phyloP scores from a whole-genome alignment of 768 basidiomycete species.

The Amyloporia xantha region DNA sequence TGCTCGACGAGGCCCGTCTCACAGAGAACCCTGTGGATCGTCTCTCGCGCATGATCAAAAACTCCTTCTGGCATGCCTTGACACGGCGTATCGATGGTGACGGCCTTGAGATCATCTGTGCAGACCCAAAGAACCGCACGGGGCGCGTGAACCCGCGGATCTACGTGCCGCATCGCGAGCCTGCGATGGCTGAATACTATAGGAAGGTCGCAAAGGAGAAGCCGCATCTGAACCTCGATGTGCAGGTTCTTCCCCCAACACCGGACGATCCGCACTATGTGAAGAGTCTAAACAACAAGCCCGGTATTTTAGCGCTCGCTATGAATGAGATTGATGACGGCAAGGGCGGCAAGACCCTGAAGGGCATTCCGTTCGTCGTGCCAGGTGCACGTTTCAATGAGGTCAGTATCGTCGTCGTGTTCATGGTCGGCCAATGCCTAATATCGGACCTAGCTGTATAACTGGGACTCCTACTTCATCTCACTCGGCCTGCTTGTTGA shows the following conservation, averaged over 20 bases:
- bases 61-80: slow-evolving; percentile 97
- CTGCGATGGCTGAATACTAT: slow-evolving; percentile 94
- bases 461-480: slow-evolving; percentile 96
- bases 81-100: slow-evolving; percentile 97
- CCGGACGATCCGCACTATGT: slow-evolving; percentile 87
- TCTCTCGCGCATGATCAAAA: slow-evolving; percentile 93
- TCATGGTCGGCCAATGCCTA: neutral
- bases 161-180: slow-evolving; percentile 91
- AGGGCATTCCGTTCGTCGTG: slow-evolving; percentile 95
- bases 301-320: slow-evolving; percentile 88
- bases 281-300: slow-evolving; percentile 89
- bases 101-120: slow-evolving; percentile 94
- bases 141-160: slow-evolving; percentile 87
- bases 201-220: slow-evolving; percentile 83
- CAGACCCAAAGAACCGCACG: slow-evolving; percentile 96
- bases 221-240: slow-evolving; percentile 90
- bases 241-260: slow-evolving; percentile 80
- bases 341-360: slow-evolving; percentile 71
- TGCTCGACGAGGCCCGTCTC: slow-evolving; percentile 96
- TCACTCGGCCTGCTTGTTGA: slow-evolving; percentile 91
- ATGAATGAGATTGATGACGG: slow-evolving; percentile 89
- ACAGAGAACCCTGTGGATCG: slow-evolving; percentile 98
- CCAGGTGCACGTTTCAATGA: slow-evolving; percentile 94
- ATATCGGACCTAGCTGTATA: slow-evolving; percentile 57
- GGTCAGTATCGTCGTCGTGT: neutral